Evolutionary conservation across 2,329 filamentous ascomycete species (phyloP), one percentile per base, ranked within the genome.

Genomic region (Ceratocystis cubensis): DNA sequence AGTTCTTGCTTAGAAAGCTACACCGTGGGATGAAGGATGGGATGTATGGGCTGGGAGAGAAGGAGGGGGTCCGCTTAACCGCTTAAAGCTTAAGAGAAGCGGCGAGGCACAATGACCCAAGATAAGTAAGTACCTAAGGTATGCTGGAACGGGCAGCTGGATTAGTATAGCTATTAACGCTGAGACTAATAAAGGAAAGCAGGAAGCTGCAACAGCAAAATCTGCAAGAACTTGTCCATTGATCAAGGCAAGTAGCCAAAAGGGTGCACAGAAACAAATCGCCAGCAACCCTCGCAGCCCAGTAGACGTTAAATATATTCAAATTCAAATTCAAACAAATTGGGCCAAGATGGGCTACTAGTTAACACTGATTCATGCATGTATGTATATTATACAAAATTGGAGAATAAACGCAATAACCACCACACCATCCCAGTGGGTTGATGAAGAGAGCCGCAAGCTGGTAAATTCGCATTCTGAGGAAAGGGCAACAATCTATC

Each of bases 11-110:
- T 46, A 63, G 41, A 30, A 63, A 46, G 20, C 41, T 28, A 46
- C 20, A 33, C 17, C 37, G 20, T 63, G 37, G 37, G 48, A 53
- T 53, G 22, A n/a, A 33, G 56, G 25, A 30, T 59, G 56, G 17
- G 56, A 59, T 59, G 56, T 28, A 33, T 59, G 56, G 28, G 56
- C 15, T 22, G 28, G 28, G 28, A 30, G 30, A 30, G 56, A 25
- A 25, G 50, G 25, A 25, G 50, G 50, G n/a, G n/a, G 53, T 59
- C 56, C 17, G 56, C 28, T 59, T 57, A 57, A 57, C 25, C 53
- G 53, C 53, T 30, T 37, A 59, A 37, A 33, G 30, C 5, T 28
- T 8, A 20, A 59, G 25, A 33, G 30, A 59, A 59, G 33, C 25
- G 6, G 56, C 56, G 25, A 59, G 56, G n/a, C 17, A 59, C 56